These are phyloP conservation scores for Colletotrichum neosansevieriae DNA, from an alignment of 2,329 filamentous ascomycete species.

Conservation along the genomic window DNA sequence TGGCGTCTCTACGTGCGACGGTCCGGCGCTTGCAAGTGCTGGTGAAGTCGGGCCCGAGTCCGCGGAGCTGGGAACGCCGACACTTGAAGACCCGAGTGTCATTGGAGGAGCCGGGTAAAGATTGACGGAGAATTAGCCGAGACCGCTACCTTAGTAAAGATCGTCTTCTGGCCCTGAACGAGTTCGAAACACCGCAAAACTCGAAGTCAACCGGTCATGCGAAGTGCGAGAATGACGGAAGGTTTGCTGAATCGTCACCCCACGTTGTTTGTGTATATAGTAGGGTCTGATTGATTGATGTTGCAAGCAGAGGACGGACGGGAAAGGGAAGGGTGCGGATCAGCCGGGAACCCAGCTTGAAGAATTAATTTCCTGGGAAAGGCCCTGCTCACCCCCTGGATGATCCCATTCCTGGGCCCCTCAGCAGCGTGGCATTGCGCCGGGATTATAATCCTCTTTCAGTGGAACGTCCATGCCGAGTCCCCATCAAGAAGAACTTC, in stretches of 20 bases:
- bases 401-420: not conserved
- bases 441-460: conserved; percentile 14
- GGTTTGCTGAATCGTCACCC: conserved; percentile 4
- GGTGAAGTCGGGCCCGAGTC: not conserved
- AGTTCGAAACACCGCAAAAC: too few relatives aligned
- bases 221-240: not conserved
- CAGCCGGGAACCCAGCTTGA: conserved; percentile 22
- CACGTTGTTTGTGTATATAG: not conserved
- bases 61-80: conserved; percentile 1
- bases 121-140: too few relatives aligned
- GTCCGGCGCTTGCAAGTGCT: not conserved
- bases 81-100: not conserved
- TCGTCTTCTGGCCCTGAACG: too few relatives aligned
- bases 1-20: not conserved
- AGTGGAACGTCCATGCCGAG: conserved; percentile 24
- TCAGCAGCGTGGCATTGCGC: conserved; percentile 17
- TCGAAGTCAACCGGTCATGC: too few relatives aligned
- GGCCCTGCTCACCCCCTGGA: conserved; percentile 11
- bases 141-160: too few relatives aligned
- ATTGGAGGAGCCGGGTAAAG: too few relatives aligned
- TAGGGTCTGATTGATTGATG: not conserved
- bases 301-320: not conserved
- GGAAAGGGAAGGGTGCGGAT: conserved; percentile 15
- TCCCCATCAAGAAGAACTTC: too few relatives aligned
- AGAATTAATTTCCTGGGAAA: conserved; percentile 26